Evolutionary conservation across 495 filamentous ascomycete species (phyloP).

Genomic region (Aspergillus heteromorphus): DNA sequence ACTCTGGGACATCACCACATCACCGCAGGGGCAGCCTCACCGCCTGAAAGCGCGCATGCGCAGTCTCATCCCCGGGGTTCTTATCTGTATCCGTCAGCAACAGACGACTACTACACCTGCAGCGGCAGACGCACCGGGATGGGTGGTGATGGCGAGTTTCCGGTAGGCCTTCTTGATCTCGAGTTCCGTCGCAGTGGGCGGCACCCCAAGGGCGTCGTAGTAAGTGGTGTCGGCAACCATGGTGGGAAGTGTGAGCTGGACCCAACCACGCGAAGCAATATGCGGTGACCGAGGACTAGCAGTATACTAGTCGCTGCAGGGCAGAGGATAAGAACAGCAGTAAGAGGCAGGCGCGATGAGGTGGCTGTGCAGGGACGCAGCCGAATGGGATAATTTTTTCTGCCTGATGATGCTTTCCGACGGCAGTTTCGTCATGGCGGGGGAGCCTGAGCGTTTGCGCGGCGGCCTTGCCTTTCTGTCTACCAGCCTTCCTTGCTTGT

Average conservation of each 20-base stretch:
- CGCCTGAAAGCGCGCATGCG: constrained; percentile 85
- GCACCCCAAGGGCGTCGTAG: constrained; percentile 88
- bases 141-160: constrained; percentile 80
- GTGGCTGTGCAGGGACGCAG: background rate
- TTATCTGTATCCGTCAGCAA: constrained; percentile 59
- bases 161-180: constrained; percentile 99
- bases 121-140: constrained; percentile 47
- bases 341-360: background rate
- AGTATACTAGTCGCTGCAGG: background rate
- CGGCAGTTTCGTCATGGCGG: constrained; percentile 23
- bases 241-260: constrained; percentile 15
- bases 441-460: background rate
- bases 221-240: constrained; percentile 86
- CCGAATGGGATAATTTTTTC: constrained; percentile 15
- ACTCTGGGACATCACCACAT: background rate
- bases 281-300: too few species aligned
- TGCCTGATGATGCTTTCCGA: constrained; percentile 17
- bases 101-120: background rate
- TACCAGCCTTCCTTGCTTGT: too few species aligned
- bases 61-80: constrained; percentile 95
- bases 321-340: background rate
- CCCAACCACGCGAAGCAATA: background rate
- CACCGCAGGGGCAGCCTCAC: constrained; percentile 34
- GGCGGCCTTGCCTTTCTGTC: too few species aligned
- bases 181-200: constrained; percentile 81